Conservation (phyloP, 2,329 filamentous ascomycete species). For the Magnaporthiopsis poae region DNA sequence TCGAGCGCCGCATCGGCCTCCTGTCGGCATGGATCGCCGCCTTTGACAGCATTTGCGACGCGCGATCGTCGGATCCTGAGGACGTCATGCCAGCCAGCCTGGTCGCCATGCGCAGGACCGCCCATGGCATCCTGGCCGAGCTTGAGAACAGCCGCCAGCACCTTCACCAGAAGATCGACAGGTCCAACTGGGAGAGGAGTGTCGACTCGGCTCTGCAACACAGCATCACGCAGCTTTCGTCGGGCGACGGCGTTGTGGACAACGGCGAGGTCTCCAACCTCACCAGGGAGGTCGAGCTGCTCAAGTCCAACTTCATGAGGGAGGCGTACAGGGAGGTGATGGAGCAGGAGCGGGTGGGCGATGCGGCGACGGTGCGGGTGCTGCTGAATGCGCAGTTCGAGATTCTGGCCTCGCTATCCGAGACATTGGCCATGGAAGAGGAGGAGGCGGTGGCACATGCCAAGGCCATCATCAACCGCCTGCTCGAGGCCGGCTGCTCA, state of each 20-base stretch:
- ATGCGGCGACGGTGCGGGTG: slow-evolving; percentile 68
- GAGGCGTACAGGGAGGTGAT: slow-evolving; percentile 68
- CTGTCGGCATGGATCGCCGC: slow-evolving; percentile 89
- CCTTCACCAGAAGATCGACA: slow-evolving; percentile 73
- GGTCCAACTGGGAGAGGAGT: slow-evolving; percentile 74
- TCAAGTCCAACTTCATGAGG: slow-evolving; percentile 72
- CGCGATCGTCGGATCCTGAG: slow-evolving; percentile 48
- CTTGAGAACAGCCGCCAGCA: slow-evolving; percentile 84
- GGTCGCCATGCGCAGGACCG: slow-evolving; percentile 71
- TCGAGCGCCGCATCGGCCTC: slow-evolving; percentile 75
- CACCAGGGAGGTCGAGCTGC: slow-evolving; percentile 70
- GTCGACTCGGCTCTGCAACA: slow-evolving; percentile 83
- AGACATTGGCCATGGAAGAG: slow-evolving; percentile 73
- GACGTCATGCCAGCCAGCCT: slow-evolving; percentile 60
- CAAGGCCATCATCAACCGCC: slow-evolving; percentile 62
- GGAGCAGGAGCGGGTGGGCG: slow-evolving; percentile 74
- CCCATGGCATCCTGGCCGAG: slow-evolving; percentile 78
- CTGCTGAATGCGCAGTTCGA: slow-evolving; percentile 87
- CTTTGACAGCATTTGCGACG: slow-evolving; percentile 74
- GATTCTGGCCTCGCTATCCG: slow-evolving; percentile 71
- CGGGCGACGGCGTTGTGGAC: slow-evolving; percentile 56
- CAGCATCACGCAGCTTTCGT: slow-evolving; percentile 66
- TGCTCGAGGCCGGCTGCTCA: slow-evolving; percentile 66
- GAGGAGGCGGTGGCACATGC: slow-evolving; percentile 73
- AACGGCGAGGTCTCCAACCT: slow-evolving; percentile 61